These are phyloP conservation scores for Umbelopsis sp. DNA, from an alignment of 192 early-diverging fungal genomes.

Conservation along the genomic window DNA sequence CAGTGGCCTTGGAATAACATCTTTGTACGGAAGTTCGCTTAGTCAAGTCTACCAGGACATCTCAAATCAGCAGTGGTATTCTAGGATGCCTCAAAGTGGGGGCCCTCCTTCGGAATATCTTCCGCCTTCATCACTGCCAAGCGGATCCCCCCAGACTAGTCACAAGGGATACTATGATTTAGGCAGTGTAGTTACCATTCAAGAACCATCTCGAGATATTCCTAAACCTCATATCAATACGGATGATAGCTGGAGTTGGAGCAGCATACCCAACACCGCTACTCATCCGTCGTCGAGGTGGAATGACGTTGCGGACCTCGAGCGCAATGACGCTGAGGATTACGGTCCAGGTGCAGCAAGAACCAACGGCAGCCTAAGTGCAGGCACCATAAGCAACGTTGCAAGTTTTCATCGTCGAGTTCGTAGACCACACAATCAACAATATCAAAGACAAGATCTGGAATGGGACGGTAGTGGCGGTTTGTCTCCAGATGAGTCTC, in stretches of 20 bases:
- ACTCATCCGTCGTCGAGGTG: neutral
- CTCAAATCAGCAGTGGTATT: neutral
- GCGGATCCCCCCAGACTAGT: neutral
- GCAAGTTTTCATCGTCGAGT: constrained; percentile 37
- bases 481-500: neutral
- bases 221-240: neutral
- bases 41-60: neutral
- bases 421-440: constrained; percentile 24
- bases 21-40: neutral
- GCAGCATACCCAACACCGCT: neutral
- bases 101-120: no score
- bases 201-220: neutral
- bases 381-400: constrained; percentile 23
- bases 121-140: no score
- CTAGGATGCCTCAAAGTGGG: neutral
- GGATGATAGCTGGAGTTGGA: neutral
- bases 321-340: neutral
- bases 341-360: neutral
- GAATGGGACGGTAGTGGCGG: constrained; percentile 36
- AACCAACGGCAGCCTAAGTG: neutral
- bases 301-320: constrained; percentile 1
- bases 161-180: neutral
- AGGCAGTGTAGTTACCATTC: neutral
- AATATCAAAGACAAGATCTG: constrained; percentile 31
- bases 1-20: neutral